Evolutionary conservation across 2,329 filamentous ascomycete genomes (phyloP).

Genomic region (Microdochium nivale): DNA sequence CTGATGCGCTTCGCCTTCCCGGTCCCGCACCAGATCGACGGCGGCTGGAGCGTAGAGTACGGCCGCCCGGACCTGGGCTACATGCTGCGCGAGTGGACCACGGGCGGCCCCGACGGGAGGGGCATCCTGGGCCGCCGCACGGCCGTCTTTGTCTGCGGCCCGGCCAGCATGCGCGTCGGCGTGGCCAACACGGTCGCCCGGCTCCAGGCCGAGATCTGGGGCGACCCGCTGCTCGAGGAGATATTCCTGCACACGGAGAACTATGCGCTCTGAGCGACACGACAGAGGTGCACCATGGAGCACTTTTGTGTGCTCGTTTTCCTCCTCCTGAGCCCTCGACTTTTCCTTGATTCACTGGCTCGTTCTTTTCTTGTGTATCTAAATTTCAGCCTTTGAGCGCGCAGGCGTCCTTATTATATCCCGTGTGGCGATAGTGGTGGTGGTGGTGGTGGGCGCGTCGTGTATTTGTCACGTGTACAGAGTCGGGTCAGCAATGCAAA

Average conservation of each 20-base stretch:
- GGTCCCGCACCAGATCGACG: conserved; percentile 55
- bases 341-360: background rate
- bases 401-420: too few species aligned
- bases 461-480: too few species aligned
- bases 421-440: too few species aligned
- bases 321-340: background rate
- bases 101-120: conserved; percentile 55
- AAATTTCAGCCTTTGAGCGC: background rate
- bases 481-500: too few species aligned
- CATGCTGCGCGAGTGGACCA: conserved; percentile 76
- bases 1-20: conserved; percentile 87
- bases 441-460: too few species aligned
- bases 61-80: conserved; percentile 81
- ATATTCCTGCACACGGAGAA: conserved; percentile 94
- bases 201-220: conserved; percentile 78
- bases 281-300: background rate
- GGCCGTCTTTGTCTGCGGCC: conserved; percentile 89
- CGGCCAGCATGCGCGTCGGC: conserved; percentile 76
- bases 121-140: conserved; percentile 71
- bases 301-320: background rate
- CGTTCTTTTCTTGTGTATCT: background rate
- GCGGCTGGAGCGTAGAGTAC: conserved; percentile 89
- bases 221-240: conserved; percentile 70
- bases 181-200: conserved; percentile 79
- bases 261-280: conserved; percentile 61